These are phyloP conservation scores for Durio zibethinus DNA, from an alignment of 345 rosid species.

Conservation along the genomic window DNA sequence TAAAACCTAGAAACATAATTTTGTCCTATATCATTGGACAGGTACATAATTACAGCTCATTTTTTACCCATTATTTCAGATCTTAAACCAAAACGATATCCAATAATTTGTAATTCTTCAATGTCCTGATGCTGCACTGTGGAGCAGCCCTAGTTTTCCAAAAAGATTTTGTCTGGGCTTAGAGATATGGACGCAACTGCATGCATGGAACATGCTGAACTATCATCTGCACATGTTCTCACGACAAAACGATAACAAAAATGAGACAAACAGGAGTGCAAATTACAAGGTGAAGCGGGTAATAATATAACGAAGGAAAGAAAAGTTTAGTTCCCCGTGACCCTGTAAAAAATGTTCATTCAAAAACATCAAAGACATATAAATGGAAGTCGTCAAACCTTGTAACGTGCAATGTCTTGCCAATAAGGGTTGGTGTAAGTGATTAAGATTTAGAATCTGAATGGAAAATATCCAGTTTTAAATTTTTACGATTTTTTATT, in stretches of 20 bases:
- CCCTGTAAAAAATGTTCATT: not conserved
- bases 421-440: too few species aligned
- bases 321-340: not conserved
- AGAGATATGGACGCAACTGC: not conserved
- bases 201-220: not conserved
- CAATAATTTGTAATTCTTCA: too few species aligned
- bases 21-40: too few species aligned
- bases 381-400: not conserved
- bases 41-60: too few species aligned
- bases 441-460: too few species aligned
- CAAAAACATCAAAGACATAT: not conserved
- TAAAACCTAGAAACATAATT: too few species aligned
- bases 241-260: not conserved
- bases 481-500: too few species aligned
- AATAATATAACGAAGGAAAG: too few species aligned
- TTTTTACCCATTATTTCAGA: too few species aligned
- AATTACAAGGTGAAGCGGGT: not conserved
- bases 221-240: constrained; percentile 1
- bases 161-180: not conserved
- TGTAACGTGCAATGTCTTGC: too few species aligned
- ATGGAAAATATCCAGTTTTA: too few species aligned
- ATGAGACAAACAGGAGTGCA: not conserved
- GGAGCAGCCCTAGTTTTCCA: not conserved
- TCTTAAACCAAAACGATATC: too few species aligned
- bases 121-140: not conserved